Base-by-base conservation (phyloP, 2,329 filamentous ascomycete genomes). In the Trichoderma brevicompactum region DNA sequence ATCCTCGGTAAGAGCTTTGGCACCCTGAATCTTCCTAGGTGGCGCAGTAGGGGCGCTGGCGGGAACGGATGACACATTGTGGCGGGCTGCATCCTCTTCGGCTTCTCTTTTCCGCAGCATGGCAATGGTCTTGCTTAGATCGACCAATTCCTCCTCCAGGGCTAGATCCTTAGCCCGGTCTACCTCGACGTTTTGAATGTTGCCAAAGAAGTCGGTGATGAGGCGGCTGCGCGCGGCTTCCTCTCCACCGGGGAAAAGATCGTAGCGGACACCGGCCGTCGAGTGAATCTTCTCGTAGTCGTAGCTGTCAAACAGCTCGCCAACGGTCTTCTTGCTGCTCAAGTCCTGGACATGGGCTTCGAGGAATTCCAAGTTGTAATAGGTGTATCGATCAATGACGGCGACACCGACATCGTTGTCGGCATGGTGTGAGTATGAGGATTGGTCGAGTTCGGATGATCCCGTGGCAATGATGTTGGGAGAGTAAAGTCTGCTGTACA, bases 401-500 rank as follows among this genome's bases (percentile, higher is more conserved):
- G 95, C 95, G 28, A 99, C 95, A 41, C 95, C 95, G 40, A 99
- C 94, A 74, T 99, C 95, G 78, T 94, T 96, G 79, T 99, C 95
- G 64, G 95, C 95, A 77, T 99, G 95, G 79, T 99, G 95, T 1
- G 92, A 96, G 79, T 99, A 99, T 0, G 92, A 96, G 5, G 92
- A 97, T 78, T 99, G 92, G 75, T 98, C 94, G 67, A 98, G 89
- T 76, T 95, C 93, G 3, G 92, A 96, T 38, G 92, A 96, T n/a
- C 95, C 95, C 0, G 96, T 99, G 0, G 95, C 95, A 73, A 99
- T 93, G 73, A 99, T 97, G 74, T 98, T 98, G 54, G 94, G 94
- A 5, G 93, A 96, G 82, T 99, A 99, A 74, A 99, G 92, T 72
- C 97, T 94, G 75, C 89, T 94, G 81, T 97, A 99, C 93, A 99